These are phyloP conservation scores for Medicago arabica DNA, from an alignment of 306 rosid species.

Conservation along the genomic window DNA sequence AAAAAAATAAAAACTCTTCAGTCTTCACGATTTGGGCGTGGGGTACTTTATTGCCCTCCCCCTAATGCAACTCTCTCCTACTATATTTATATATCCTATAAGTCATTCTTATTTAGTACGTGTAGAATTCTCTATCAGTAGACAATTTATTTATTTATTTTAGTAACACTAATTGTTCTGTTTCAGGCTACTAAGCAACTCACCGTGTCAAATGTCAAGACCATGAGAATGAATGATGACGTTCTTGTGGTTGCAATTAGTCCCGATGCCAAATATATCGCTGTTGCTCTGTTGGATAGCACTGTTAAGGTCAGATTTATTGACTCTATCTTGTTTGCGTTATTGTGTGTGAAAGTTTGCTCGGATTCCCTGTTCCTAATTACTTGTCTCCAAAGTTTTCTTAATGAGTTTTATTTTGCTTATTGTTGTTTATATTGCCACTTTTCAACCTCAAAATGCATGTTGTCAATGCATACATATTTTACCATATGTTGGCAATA, in stretches of 20 bases:
- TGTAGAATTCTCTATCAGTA: background rate
- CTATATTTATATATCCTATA: slow-evolving; percentile 10
- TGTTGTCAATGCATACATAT: slow-evolving; percentile 1
- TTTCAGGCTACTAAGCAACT: slow-evolving; percentile 76
- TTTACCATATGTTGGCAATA: background rate
- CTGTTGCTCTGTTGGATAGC: slow-evolving; percentile 80
- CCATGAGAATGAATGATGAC: slow-evolving; percentile 89
- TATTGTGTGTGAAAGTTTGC: background rate
- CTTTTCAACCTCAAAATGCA: background rate
- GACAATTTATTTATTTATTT: slow-evolving; percentile 27
- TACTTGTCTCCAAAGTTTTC: background rate
- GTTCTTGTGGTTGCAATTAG: slow-evolving; percentile 82
- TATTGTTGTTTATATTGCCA: slow-evolving; percentile 29
- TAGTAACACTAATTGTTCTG: slow-evolving; percentile 31
- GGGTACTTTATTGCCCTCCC: background rate
- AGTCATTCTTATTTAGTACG: slow-evolving; percentile 17
- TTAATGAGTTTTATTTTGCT: slow-evolving; percentile 17
- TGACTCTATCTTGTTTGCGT: slow-evolving; percentile 30
- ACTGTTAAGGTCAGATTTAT: slow-evolving; percentile 77
- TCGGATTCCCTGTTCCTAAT: slow-evolving; percentile 4
- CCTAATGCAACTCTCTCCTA: background rate
- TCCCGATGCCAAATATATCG: slow-evolving; percentile 90
- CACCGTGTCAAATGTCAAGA: slow-evolving; percentile 63
- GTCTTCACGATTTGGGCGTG: slow-evolving; percentile 6
- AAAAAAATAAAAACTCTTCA: background rate